Evolutionary conservation across 2,329 filamentous ascomycete species (phyloP), one percentile per base, ranked within the genome.

Genomic region (Colletotrichum paranaense): DNA sequence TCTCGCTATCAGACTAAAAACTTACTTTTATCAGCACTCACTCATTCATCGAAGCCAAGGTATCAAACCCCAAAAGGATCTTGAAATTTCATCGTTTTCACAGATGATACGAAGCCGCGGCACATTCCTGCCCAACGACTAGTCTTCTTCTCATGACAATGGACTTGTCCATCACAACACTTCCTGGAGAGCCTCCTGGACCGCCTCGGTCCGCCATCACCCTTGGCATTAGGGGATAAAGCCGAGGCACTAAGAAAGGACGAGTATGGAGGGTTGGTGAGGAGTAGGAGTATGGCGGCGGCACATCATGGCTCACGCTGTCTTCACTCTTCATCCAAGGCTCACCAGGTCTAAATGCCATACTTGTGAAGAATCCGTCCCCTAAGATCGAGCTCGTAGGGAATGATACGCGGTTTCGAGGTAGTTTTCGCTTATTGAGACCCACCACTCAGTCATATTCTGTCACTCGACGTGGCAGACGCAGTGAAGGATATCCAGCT

Each of bases 381-480:
- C 16, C 58, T n/a, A 8, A 32, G n/a, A 14, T 19, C 55, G 56
- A 56, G 60, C 46, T 19, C 12, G 6, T 24, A n/a, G 46, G 1
- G 12, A 8, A 12, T 8, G 14, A 19, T 58, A 55, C 55, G 22
- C 56, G 35, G 35, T 42, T 26, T 46, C 32, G 49, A 56, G 22
- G 9, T 16, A 24, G 11, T 19, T 5, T 55, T 70, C 49, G 67
- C 67, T 62, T 66, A 30, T 62, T 49, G 32, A 49, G 30, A 35
- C 24, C 22, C 35, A 19, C 5, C 4, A 4, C 19, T 14, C 52
- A 26, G 16, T 30, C 62, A 46, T 22, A 52, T 16, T 4, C 52
- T 16, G 35, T 9, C 16, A n/a, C 30, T 52, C 60, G 60, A 30
- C 67, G 46, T 62, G 70, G 70, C 49, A 60, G 49, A 62, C 56